A percentile compares a stretch with the other conserved stretches of the same genome.
Conservation (phyloP, 2,329 filamentous ascomycete species). For the Phaeophleospora eucalypticola region DNA sequence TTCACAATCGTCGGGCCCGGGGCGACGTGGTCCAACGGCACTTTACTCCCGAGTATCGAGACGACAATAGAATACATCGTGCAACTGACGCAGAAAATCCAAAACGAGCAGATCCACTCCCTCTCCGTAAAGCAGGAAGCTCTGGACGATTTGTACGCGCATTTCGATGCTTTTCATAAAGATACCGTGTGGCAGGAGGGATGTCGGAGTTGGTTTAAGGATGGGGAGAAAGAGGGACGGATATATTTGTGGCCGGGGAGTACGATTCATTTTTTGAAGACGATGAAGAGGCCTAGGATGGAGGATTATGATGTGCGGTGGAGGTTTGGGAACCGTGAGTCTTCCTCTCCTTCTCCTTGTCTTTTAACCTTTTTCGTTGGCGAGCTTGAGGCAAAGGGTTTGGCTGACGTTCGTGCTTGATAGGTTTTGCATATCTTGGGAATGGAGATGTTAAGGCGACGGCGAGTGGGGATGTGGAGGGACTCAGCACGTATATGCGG, state of each 20-base stretch:
- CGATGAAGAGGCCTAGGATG: conserved; percentile 41
- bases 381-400: neutral
- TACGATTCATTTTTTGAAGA: conserved; percentile 49
- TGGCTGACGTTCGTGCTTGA: neutral
- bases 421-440: conserved; percentile 36
- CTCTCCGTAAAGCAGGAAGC: conserved; percentile 44
- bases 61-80: conserved; percentile 48
- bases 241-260: conserved; percentile 24
- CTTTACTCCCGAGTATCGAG: conserved; percentile 19
- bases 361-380: too few species aligned
- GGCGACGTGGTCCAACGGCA: conserved; percentile 15
- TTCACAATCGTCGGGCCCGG: conserved; percentile 19
- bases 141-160: conserved; percentile 45
- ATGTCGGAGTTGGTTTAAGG: conserved; percentile 11
- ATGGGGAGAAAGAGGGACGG: conserved; percentile 6
- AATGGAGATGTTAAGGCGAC: conserved; percentile 30
- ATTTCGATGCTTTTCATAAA: conserved; percentile 23
- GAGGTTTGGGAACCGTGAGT: conserved; percentile 8
- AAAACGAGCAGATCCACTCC: conserved; percentile 45
- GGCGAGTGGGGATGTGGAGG: conserved; percentile 9
- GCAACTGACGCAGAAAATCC: conserved; percentile 48
- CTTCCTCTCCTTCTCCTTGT: too few species aligned
- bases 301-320: conserved; percentile 46
- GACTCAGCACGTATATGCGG: conserved; percentile 17
- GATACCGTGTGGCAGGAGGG: conserved; percentile 26